These are phyloP conservation scores for Scutellaria barbata DNA, from an alignment of 257 asterid genomes.

Conservation along the genomic window DNA sequence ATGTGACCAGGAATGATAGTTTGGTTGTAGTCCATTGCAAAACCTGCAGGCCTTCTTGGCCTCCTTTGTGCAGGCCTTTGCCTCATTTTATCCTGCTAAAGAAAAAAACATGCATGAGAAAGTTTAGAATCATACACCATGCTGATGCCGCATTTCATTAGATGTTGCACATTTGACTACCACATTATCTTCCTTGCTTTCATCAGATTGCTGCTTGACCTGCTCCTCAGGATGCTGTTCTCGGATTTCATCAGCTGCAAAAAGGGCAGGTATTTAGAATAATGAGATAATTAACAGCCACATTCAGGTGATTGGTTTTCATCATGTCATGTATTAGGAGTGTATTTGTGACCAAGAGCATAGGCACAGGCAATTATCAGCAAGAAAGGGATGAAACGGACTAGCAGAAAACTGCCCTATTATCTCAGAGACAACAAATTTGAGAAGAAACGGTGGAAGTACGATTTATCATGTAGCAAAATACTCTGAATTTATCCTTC, in stretches of 20 bases:
- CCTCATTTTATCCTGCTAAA: constrained; percentile 48
- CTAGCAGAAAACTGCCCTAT: constrained; percentile 26
- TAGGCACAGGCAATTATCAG: not conserved
- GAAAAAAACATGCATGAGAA: constrained; percentile 29
- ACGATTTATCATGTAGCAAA: not conserved
- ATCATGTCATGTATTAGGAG: constrained; percentile 6
- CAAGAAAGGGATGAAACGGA: constrained; percentile 17
- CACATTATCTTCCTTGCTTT: constrained; percentile 54
- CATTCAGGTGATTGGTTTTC: constrained; percentile 28
- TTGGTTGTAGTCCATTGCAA: constrained; percentile 66
- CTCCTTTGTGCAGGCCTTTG: constrained; percentile 51
- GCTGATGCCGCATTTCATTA: constrained; percentile 11
- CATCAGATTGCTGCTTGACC: constrained; percentile 51
- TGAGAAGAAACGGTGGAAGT: constrained; percentile 19
- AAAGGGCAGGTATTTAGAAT: constrained; percentile 27
- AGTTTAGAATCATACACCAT: constrained; percentile 20
- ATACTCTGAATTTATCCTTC: constrained; percentile 21
- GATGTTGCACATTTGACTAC: constrained; percentile 44
- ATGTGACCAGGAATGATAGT: constrained; percentile 73
- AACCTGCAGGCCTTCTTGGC: constrained; percentile 48
- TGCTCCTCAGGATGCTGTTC: constrained; percentile 56
- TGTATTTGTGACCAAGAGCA: constrained; percentile 7
- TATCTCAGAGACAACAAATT: constrained; percentile 17
- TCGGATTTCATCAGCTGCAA: constrained; percentile 67
- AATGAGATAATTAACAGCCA: constrained; percentile 6